Evolutionary conservation across 306 rosid species (phyloP).

Genomic region (Pyrus pyrifolia): DNA sequence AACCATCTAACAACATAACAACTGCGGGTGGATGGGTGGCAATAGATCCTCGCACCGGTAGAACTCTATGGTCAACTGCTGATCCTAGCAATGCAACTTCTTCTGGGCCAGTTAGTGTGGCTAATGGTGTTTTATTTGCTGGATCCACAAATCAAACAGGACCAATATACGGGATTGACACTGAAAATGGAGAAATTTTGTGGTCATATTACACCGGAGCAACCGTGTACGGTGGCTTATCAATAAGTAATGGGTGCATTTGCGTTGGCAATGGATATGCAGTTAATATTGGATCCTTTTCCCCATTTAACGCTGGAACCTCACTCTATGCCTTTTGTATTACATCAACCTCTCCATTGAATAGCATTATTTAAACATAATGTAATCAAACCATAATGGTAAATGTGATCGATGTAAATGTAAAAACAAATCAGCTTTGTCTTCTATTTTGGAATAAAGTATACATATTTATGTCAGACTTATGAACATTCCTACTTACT

Average conservation of each 20-base stretch:
- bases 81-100: constrained; percentile 22
- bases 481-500: no score
- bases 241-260: constrained; percentile 50
- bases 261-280: constrained; percentile 25
- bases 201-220: constrained; percentile 38
- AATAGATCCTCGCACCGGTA: constrained; percentile 33
- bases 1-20: constrained; percentile 29
- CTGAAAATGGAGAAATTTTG: constrained; percentile 25
- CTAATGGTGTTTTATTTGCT: constrained; percentile 44
- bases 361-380: no score
- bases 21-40: constrained; percentile 56
- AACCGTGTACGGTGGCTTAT: constrained; percentile 49
- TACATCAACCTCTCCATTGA: no score
- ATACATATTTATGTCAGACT: no score
- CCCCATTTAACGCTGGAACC: background rate
- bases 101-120: constrained; percentile 42
- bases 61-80: constrained; percentile 37
- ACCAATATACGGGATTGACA: constrained; percentile 31
- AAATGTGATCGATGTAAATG: background rate
- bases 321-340: background rate
- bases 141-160: constrained; percentile 33
- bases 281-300: no score
- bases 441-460: background rate
- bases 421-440: background rate
- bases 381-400: background rate